Conservation (phyloP, 148 eudicot species). For the Pouteria glomerata region DNA sequence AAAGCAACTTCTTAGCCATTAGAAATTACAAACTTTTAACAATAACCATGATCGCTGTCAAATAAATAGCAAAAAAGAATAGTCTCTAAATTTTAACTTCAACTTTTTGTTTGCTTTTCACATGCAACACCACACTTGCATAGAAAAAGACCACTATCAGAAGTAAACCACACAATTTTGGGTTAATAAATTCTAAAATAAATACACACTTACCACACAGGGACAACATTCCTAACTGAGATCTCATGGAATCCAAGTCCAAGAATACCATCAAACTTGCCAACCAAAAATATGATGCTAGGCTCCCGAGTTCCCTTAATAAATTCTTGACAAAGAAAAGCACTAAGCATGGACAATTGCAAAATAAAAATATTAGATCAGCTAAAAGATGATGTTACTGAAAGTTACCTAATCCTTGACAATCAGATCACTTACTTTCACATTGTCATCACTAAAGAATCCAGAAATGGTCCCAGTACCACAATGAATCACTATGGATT, state of each 20-base stretch:
- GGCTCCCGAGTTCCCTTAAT: slow-evolving; percentile 93
- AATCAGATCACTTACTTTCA: slow-evolving; percentile 57
- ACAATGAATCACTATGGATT: slow-evolving; percentile 59
- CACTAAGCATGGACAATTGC: neutral
- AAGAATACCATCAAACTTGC: slow-evolving; percentile 92
- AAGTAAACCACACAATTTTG: neutral
- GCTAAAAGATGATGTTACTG: neutral
- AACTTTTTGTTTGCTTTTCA: neutral
- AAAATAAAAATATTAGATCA: neutral
- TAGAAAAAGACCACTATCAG: neutral
- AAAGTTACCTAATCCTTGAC: slow-evolving; percentile 55
- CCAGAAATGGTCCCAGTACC: slow-evolving; percentile 77
- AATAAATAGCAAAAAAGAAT: neutral
- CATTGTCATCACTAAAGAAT: slow-evolving; percentile 60
- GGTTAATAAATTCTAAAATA: neutral
- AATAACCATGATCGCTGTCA: neutral
- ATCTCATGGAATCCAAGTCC: slow-evolving; percentile 92
- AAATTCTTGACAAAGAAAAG: slow-evolving; percentile 40
- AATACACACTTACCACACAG: slow-evolving; percentile 67
- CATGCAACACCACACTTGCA: neutral
- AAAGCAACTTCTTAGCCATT: neutral
- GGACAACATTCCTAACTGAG: slow-evolving; percentile 73
- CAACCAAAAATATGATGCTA: slow-evolving; percentile 70
- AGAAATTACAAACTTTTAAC: neutral
- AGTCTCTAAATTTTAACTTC: neutral